Conservation (phyloP, 106 monocot genomes). For the Platanthera zijinensis region DNA sequence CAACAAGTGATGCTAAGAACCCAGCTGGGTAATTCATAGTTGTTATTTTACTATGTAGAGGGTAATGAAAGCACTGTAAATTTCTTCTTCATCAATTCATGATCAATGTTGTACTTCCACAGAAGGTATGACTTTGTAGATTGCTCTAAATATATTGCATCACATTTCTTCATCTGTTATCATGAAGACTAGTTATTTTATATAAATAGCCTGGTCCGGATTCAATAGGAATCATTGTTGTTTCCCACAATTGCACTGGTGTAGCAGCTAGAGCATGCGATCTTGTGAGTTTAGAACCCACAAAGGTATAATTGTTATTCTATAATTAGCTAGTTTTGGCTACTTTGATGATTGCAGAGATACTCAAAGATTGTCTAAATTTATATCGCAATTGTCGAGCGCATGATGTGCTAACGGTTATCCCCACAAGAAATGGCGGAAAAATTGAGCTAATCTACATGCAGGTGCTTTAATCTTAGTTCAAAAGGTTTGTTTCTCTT, state of each 20-base stretch:
- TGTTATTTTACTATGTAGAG: neutral
- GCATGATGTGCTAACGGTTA: no score
- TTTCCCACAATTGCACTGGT: conserved; percentile 93
- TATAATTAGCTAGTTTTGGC: no score
- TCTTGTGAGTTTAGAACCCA: conserved; percentile 96
- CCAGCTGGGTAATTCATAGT: conserved; percentile 63
- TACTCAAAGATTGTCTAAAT: no score
- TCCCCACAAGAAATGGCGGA: no score
- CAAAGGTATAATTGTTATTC: no score
- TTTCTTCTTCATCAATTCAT: no score
- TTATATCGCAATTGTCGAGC: no score
- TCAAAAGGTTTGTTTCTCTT: neutral
- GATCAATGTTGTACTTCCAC: neutral
- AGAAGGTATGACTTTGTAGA: conserved; percentile 33
- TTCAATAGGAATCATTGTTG: conserved; percentile 99
- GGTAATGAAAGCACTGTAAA: no score
- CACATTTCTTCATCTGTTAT: neutral
- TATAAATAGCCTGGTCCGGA: no score
- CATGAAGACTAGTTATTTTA: no score
- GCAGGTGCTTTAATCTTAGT: conserved; percentile 47
- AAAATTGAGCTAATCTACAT: conserved; percentile 86
- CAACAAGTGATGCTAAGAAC: conserved; percentile 79
- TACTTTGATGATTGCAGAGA: no score
- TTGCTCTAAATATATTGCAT: neutral
- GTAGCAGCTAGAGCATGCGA: conserved; percentile 96